Evolutionary conservation across 352 stramenopile genomes (phyloP), one percentile per base, ranked within the genome.

Genomic region (Globisporangium cederbergense): DNA sequence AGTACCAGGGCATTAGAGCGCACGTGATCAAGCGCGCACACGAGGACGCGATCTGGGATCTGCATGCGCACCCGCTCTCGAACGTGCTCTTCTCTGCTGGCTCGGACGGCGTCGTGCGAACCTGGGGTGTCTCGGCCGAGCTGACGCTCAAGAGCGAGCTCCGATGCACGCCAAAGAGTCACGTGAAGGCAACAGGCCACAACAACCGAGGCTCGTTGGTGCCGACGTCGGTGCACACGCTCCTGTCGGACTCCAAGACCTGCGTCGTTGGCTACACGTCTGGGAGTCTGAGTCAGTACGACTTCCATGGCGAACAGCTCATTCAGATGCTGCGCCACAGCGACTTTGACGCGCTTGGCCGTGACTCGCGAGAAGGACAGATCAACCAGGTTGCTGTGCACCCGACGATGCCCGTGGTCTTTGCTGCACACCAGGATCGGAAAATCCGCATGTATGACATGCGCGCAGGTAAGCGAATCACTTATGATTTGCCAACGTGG

Each of bases 371-470:
- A 60, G 77, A 86, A 46, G 75, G 70, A 3, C 88, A 96, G 86
- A 77, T 96, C 13, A 96, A 94, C 70, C 79, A 88, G 74, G 55
- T 91, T 40, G 69, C 77, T 32, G 77, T 88, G 14, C 88, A 96
- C 59, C 88, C 88, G 8, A 94, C 82, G 4, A 93, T 96, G 85
- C 88, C 88, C 5, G 65, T 96, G 11, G 81, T 83, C 45, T 83
- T 96, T 66, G 87, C 81, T 52, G 88, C 82, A 6, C 88, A 96
- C 51, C 82, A 91, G 66, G 88, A 96, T 63, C 68, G 76, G 30
- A 92, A 92, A 68, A 86, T 96, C 50, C 82, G 88, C 30, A 79
- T 96, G 75, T 96, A 95, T 65, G 88, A 96, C 71, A 83, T 96
- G 71, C 88, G 88, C 56, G 83, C 82, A 70, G 78, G 79, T 87